These are phyloP conservation scores for Leishmania tarentolae DNA, from an alignment of 208 protist species.

Conservation along the genomic window DNA sequence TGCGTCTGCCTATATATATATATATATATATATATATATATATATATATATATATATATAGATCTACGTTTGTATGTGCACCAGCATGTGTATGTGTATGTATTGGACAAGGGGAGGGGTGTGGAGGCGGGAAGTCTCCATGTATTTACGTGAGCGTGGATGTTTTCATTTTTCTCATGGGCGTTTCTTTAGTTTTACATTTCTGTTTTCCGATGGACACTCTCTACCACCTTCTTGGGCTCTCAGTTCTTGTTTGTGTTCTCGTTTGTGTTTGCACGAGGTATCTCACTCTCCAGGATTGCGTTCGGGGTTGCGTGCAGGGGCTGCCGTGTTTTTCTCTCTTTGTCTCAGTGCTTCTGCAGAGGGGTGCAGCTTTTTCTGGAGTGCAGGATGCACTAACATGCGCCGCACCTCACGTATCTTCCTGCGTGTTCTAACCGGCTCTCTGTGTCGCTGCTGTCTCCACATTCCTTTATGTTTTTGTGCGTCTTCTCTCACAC, in stretches of 20 bases:
- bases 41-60: too few relatives aligned
- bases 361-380: neutral
- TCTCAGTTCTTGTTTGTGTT: neutral
- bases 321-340: neutral
- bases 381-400: neutral
- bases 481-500: neutral
- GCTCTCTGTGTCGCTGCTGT: neutral
- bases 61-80: neutral
- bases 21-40: too few relatives aligned
- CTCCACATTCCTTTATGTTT: neutral
- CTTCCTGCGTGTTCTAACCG: neutral
- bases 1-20: too few relatives aligned
- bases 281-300: neutral
- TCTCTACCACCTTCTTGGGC: neutral
- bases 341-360: neutral
- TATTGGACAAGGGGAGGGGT: neutral
- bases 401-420: neutral
- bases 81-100: neutral
- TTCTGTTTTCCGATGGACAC: neutral
- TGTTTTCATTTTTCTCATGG: slow-evolving; percentile 4
- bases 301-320: neutral
- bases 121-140: neutral
- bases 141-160: slow-evolving; percentile 13
- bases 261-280: neutral
- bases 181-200: neutral